Base-by-base conservation (phyloP, 2,329 filamentous ascomycete species). In the Pseudogymnoascus sp. region DNA sequence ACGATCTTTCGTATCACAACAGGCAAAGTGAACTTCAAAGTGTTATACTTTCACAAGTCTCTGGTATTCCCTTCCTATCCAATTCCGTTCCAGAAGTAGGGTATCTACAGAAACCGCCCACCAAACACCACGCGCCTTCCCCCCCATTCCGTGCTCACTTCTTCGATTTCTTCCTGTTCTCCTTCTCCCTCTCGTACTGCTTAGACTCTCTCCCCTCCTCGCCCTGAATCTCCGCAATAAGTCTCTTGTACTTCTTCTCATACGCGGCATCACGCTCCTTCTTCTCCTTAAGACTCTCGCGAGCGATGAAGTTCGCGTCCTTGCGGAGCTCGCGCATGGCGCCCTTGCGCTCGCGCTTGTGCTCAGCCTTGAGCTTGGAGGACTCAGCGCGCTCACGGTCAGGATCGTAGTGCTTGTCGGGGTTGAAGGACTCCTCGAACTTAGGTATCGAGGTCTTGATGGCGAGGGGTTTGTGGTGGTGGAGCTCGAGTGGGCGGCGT, bases 321-420 rank as follows among this genome's bases (percentile, higher is more conserved):
- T 97, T 97, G 73, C 95, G 85, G 70, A 99, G 80, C 78, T 99
- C 95, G 69, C 95, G 85, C 80, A 99, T 84, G 5, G 93, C 93
- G 1, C 93, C 93, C 84, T 99, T 99, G 76, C 86, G 85, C 82
- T 99, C 95, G 73, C 89, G 86, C 86, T 96, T 96, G 84, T 93
- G 90, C 79, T 97, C 93, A 66, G 88, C 88, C 78, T 87, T 88
- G 72, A 99, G 83, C 76, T 93, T 95, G 72, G 87, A 87, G 66
- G 89, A 77, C 72, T 97, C 92, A 21, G 90, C 88, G 36, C 95
- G 90, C 76, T 96, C 92, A 69, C 88, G 88, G 77, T 99, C 90
- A 0, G 92, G 92, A 73, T 99, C 96, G 84, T 99, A 97, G 82
- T 97, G 95, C 78, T 92, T 93, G 79, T 90, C 86, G 2, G 95